These are phyloP conservation scores for Phaeosphaeria sp. DNA, from an alignment of 2,329 filamentous ascomycete species.

Conservation along the genomic window DNA sequence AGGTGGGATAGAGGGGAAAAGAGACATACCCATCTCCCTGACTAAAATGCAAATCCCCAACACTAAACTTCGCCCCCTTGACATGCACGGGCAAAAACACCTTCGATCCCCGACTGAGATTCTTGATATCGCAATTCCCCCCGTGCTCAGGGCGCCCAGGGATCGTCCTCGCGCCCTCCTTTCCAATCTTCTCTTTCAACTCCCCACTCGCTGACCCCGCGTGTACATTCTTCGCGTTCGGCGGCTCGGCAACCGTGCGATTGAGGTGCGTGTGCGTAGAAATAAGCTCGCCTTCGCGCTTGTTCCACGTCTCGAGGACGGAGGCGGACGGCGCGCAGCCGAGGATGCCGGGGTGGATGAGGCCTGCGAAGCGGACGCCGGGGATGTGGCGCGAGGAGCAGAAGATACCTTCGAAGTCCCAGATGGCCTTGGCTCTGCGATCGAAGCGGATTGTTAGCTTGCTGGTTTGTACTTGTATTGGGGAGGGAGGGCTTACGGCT, in stretches of 20 bases:
- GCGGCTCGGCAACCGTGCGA: slow-evolving; percentile 78
- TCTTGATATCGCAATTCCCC: slow-evolving; percentile 93
- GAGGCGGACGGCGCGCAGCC: slow-evolving; percentile 85
- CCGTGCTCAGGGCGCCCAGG: slow-evolving; percentile 86
- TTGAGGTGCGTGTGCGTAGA: slow-evolving; percentile 64
- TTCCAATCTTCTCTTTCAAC: slow-evolving; percentile 71
- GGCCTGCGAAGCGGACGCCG: slow-evolving; percentile 83
- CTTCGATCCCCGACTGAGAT: slow-evolving; percentile 78
- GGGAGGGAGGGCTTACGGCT: slow-evolving; percentile 63
- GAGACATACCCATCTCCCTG: slow-evolving; percentile 64
- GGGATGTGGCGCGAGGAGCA: slow-evolving; percentile 78
- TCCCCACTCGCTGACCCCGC: slow-evolving; percentile 68
- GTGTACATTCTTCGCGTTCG: slow-evolving; percentile 74
- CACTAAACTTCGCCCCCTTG: slow-evolving; percentile 83
- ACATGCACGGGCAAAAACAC: slow-evolving; percentile 91
- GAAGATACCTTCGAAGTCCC: slow-evolving; percentile 80
- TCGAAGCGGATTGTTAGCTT: background rate
- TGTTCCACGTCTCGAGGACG: slow-evolving; percentile 82
- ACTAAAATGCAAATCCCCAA: slow-evolving; percentile 86
- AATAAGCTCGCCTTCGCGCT: slow-evolving; percentile 81
- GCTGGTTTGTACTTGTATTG: background rate
- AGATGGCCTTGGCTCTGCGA: slow-evolving; percentile 72
- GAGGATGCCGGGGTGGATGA: slow-evolving; percentile 91
- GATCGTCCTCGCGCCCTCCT: slow-evolving; percentile 83
- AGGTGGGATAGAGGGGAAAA: too few species aligned